A percentile compares a stretch with the other conserved stretches of the same genome.
These are phyloP conservation scores for Phlebiopsis gigantea DNA, from an alignment of 768 basidiomycete species.

Conservation along the genomic window DNA sequence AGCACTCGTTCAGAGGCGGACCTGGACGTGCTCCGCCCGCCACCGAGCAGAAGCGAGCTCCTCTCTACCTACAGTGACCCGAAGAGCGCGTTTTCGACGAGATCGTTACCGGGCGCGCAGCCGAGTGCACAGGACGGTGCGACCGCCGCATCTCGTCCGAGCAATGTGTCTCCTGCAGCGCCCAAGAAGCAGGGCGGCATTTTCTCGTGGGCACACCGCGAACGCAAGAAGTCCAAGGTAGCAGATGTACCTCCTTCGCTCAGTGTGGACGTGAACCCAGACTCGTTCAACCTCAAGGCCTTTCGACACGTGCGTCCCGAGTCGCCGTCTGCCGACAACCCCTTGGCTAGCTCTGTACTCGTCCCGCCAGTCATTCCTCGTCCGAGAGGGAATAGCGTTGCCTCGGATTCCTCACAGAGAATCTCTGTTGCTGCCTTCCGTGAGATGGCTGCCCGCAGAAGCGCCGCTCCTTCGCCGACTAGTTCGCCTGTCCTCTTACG, in stretches of 20 bases:
- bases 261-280: slow-evolving; percentile 14
- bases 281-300: slow-evolving; percentile 68
- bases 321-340: slow-evolving; percentile 29
- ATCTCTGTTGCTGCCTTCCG: slow-evolving; percentile 81
- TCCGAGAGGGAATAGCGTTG: slow-evolving; percentile 51
- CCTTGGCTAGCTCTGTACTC: slow-evolving; percentile 9
- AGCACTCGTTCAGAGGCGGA: slow-evolving; percentile 41
- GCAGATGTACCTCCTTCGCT: slow-evolving; percentile 22
- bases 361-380: slow-evolving; percentile 41
- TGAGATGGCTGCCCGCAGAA: slow-evolving; percentile 68
- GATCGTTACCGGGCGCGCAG: slow-evolving; percentile 47
- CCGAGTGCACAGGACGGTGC: slow-evolving; percentile 1
- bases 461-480: slow-evolving; percentile 54
- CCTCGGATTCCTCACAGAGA: slow-evolving; percentile 64
- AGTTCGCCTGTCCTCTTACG: slow-evolving; percentile 36
- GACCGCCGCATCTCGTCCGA: slow-evolving; percentile 15
- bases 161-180: slow-evolving; percentile 17
- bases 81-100: slow-evolving; percentile 48
- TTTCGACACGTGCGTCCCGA: slow-evolving; percentile 63
- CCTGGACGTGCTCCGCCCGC: slow-evolving; percentile 40
- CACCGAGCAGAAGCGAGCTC: slow-evolving; percentile 59
- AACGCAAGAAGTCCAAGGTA: slow-evolving; percentile 35
- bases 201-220: slow-evolving; percentile 40
- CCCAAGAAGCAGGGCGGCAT: slow-evolving; percentile 33
- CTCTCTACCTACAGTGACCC: slow-evolving; percentile 43